Evolutionary conservation across 192 early-diverging fungal genomes (phyloP).

Genomic region (Coemansia sp.): DNA sequence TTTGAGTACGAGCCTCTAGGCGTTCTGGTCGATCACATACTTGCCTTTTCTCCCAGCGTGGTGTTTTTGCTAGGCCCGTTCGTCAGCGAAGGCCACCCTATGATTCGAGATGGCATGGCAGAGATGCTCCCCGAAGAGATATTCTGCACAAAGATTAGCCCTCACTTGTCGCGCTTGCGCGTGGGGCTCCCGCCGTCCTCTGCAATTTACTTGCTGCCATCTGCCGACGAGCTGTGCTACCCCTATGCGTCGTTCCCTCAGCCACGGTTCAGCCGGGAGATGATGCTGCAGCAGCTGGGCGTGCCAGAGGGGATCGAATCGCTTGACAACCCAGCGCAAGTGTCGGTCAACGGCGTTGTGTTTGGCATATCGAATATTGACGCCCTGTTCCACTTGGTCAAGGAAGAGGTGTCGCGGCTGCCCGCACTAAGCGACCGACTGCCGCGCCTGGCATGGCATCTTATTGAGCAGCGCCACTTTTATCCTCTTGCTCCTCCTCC

Average conservation of each 20-base stretch:
- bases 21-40: constrained; percentile 69
- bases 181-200: constrained; percentile 50
- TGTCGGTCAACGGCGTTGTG: constrained; percentile 81
- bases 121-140: constrained; percentile 64
- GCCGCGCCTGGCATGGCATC: constrained; percentile 70
- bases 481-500: constrained; percentile 85
- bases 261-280: constrained; percentile 66
- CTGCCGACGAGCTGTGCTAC: constrained; percentile 72
- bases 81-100: constrained; percentile 63
- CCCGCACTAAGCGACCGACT: constrained; percentile 64
- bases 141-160: constrained; percentile 66
- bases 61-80: constrained; percentile 84
- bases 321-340: constrained; percentile 81
- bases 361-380: constrained; percentile 82
- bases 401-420: constrained; percentile 65
- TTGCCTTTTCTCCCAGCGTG: constrained; percentile 72
- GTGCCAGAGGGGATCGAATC: constrained; percentile 39
- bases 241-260: constrained; percentile 85
- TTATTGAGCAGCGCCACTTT: constrained; percentile 80
- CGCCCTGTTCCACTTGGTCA: constrained; percentile 70
- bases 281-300: constrained; percentile 23
- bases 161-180: constrained; percentile 60
- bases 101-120: constrained; percentile 57
- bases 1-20: constrained; percentile 81
- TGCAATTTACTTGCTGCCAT: constrained; percentile 73